A percentile compares a stretch with the other conserved stretches of the same genome.
Evolutionary conservation across 768 basidiomycete species (phyloP).

Genomic region (Suillus weaverae): DNA sequence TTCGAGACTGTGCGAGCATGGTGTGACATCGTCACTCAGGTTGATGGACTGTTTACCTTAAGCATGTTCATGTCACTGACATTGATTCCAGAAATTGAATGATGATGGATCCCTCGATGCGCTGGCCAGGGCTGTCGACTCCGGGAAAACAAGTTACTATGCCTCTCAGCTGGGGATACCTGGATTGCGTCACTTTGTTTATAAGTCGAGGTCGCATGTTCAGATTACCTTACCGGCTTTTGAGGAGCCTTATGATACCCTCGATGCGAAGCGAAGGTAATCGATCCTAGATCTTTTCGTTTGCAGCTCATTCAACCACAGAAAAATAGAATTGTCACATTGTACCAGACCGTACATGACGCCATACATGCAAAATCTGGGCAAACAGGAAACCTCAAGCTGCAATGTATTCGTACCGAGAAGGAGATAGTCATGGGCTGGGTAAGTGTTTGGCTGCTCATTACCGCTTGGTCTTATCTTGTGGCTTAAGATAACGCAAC

Average conservation of each 20-base stretch:
- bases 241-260: constrained; percentile 78
- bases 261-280: constrained; percentile 61
- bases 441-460: constrained; percentile 51
- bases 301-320: constrained; percentile 7
- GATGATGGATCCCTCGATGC: constrained; percentile 55
- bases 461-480: neutral
- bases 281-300: constrained; percentile 10
- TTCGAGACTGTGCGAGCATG: constrained; percentile 82
- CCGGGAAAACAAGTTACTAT: constrained; percentile 60
- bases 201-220: constrained; percentile 87
- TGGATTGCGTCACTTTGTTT: constrained; percentile 90
- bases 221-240: constrained; percentile 87
- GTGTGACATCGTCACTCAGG: constrained; percentile 67
- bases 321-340: constrained; percentile 64
- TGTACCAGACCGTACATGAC: constrained; percentile 89
- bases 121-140: constrained; percentile 46
- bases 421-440: constrained; percentile 92
- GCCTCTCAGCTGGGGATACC: constrained; percentile 82
- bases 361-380: constrained; percentile 88
- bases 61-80: constrained; percentile 1
- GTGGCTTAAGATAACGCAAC: constrained; percentile 75
- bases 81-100: constrained; percentile 55
- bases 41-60: constrained; percentile 29
- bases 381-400: constrained; percentile 74
- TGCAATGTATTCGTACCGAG: constrained; percentile 85